Evolutionary conservation across 352 stramenopile genomes (phyloP), one percentile per base, ranked within the genome.

Genomic region (Phytopythium ostracodes): DNA sequence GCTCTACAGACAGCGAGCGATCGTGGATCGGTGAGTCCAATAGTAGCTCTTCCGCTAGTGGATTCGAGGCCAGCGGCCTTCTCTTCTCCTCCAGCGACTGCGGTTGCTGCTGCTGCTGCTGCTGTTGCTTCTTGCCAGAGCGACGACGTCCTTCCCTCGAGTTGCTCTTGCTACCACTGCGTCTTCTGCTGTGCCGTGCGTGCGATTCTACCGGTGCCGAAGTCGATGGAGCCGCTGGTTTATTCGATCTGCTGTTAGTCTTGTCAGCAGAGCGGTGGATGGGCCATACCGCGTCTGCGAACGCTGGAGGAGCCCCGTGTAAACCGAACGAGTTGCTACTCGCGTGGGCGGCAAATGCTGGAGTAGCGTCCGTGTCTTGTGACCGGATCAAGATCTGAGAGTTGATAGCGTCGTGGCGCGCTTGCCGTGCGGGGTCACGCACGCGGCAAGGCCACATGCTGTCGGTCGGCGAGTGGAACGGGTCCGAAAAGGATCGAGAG

Each of bases 401-500:
- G 10, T 80, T 65, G n/a, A 86, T 76, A 33, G 68, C 63, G 14
- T 81, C 71, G 1, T 62, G 53, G 12, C 64, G 59, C 9, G 58
- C 61, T 22, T 70, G 67, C n/a, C 75, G 63, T 35, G 63, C 60
- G 0, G 70, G 49, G 24, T 73, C 72, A 33, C 77, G 60, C 67
- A 69, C 74, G 15, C 71, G 65, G 8, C 56, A 53, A 1, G 67
- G 67, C n/a, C 68, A 64, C 33, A 76, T 60, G n/a, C 69, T 64
- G 20, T 73, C 68, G 2, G 68, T 72, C 0, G 79, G 80, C 4
- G 80, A 89, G 47, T 76, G 70, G 46, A 87, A 90, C 15, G 80
- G 77, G 31, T 92, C 83, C 22, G 79, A 88, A 58, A 73, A 79
- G 5, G 83, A 92, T 18, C 81, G 71, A 11, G 79, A 77, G 15